These are phyloP conservation scores for Sphagnum contortum DNA, from an alignment of 225 moss, liverwort and hornwort genomes.

Conservation along the genomic window DNA sequence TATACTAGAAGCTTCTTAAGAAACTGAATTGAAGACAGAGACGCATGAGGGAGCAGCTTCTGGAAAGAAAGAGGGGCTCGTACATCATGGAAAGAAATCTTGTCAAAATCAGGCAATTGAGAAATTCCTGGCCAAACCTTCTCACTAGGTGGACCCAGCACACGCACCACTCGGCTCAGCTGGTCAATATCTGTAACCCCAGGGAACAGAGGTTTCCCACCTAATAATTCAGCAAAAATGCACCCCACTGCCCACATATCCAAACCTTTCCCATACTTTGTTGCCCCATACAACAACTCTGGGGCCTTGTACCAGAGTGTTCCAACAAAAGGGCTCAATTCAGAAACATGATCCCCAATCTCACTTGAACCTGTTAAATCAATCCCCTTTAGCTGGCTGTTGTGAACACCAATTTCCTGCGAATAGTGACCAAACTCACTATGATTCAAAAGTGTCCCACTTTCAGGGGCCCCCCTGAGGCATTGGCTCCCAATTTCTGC, in stretches of 20 bases:
- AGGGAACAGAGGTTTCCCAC: slow-evolving; percentile 78
- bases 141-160: slow-evolving; percentile 74
- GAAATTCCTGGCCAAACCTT: slow-evolving; percentile 70
- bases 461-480: neutral
- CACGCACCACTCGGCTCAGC: slow-evolving; percentile 77
- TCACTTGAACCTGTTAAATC: slow-evolving; percentile 45
- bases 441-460: no score
- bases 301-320: slow-evolving; percentile 98
- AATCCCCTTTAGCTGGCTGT: slow-evolving; percentile 38
- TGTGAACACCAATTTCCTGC: no score
- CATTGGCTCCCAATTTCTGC: slow-evolving; percentile 13
- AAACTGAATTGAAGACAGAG: slow-evolving; percentile 49
- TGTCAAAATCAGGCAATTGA: slow-evolving; percentile 74
- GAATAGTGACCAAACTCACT: no score
- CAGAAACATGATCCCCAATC: slow-evolving; percentile 46
- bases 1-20: slow-evolving; percentile 72
- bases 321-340: slow-evolving; percentile 81
- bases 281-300: slow-evolving; percentile 88
- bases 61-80: slow-evolving; percentile 50
- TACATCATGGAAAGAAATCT: slow-evolving; percentile 76
- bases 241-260: slow-evolving; percentile 91
- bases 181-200: slow-evolving; percentile 92
- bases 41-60: slow-evolving; percentile 50
- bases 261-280: slow-evolving; percentile 68
- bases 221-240: slow-evolving; percentile 81